A percentile compares a stretch with the other conserved stretches of the same genome.
These are phyloP conservation scores for Ophiobolus disseminans DNA, from an alignment of 2,329 filamentous ascomycete species.

Conservation along the genomic window DNA sequence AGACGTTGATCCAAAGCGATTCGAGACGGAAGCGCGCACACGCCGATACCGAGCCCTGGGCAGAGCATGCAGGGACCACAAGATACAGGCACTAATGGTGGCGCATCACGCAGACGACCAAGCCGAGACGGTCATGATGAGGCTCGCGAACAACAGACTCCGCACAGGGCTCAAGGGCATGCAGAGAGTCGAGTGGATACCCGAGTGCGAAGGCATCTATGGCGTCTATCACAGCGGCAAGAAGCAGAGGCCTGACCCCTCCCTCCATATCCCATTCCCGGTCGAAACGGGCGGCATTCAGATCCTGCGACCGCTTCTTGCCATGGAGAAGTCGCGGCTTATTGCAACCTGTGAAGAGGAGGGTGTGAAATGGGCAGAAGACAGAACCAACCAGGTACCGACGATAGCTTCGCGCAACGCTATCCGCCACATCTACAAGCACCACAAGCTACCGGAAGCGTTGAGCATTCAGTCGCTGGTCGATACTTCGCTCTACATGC, in stretches of 20 bases:
- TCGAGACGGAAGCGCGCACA: constrained; percentile 79
- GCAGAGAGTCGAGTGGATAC: constrained; percentile 69
- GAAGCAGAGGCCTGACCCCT: constrained; percentile 11
- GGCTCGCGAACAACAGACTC: constrained; percentile 71
- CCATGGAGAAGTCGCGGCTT: constrained; percentile 75
- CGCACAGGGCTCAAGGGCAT: constrained; percentile 79
- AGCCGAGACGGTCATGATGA: constrained; percentile 86
- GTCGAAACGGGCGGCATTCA: constrained; percentile 71
- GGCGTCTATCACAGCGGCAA: constrained; percentile 63
- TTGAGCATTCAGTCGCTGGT: constrained; percentile 69
- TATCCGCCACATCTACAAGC: constrained; percentile 69
- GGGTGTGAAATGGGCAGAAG: constrained; percentile 78
- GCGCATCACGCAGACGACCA: constrained; percentile 92
- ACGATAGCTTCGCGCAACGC: constrained; percentile 83
- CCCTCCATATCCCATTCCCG: constrained; percentile 34
- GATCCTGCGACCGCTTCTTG: constrained; percentile 73
- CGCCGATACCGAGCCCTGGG: constrained; percentile 78
- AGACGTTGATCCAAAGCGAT: constrained; percentile 60
- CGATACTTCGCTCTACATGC: constrained; percentile 53
- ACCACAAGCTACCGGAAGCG: constrained; percentile 70
- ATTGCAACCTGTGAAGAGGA: constrained; percentile 75
- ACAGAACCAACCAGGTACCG: constrained; percentile 79
- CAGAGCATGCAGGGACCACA: constrained; percentile 59
- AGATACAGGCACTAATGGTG: constrained; percentile 70
- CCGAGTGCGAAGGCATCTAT: constrained; percentile 80